Base-by-base conservation (phyloP, 768 basidiomycete genomes). In the Solioccasus polychromus region DNA sequence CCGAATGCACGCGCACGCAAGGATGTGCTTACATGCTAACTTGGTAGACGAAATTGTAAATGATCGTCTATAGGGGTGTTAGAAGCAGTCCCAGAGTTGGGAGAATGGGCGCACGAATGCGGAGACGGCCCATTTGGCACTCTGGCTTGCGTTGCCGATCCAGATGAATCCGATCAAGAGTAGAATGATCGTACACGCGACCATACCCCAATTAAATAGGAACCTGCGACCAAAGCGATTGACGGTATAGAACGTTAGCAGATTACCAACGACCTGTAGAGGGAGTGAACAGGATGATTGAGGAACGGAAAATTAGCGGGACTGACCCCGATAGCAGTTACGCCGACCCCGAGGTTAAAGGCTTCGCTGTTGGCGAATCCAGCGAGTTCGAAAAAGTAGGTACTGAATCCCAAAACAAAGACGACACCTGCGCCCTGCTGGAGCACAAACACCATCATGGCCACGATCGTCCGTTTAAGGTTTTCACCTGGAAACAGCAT, bases 301-400 rank as follows among this genome's bases (percentile, higher is more conserved):
- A 15, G 14, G 5, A 8, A 26, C 8, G 4, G 18, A 35, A 10
- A 1, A 30, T 17, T 28, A 4, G 30, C 0, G 6, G 0, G 40
- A 42, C 42, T 32, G 26, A 64, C 61, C 3, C 61, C 61, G 6
- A 64, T 57, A n/a, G 60, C 63, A 0, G 51, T 57, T 25, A 63
- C 44, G 5, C 62, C 60, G 17, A 63, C 31, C 10, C 64, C 64
- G 5, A 69, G 60, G 42, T 66, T 53, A 42, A 69, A 69, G 1
- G 68, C 64, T 1, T 61, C 57, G 42, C 32, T 40, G 11, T 48
- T 34, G 4, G 53, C 43, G 39, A 68, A 67, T 20, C 67, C 63
- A 12, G 67, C 58, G 28, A 69, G 68, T 47, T 68, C 64, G 29
- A 68, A 68, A 48, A 68, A 68, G 57, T 68, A 69, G 37, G 58